These are phyloP conservation scores for Aureobasidium zeae DNA, from an alignment of 2,329 filamentous ascomycete genomes.

Conservation along the genomic window DNA sequence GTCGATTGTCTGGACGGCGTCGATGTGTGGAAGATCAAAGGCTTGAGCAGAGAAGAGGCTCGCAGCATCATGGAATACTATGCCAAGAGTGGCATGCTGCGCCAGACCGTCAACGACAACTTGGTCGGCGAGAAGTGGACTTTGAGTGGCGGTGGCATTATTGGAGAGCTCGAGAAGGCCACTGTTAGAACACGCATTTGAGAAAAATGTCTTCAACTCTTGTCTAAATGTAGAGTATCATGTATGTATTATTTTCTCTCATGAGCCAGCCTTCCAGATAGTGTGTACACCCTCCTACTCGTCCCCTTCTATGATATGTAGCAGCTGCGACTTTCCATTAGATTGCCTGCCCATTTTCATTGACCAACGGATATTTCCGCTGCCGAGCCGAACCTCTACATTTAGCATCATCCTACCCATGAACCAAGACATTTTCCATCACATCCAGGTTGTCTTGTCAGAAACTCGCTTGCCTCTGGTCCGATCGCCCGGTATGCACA, in stretches of 20 bases:
- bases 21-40: conserved; percentile 49
- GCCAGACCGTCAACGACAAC: conserved; percentile 58
- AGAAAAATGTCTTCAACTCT: too few relatives aligned
- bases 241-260: conserved; percentile 10
- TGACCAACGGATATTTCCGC: too few relatives aligned
- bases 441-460: too few relatives aligned
- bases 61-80: conserved; percentile 86
- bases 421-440: too few relatives aligned
- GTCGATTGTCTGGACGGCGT: conserved; percentile 38
- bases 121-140: conserved; percentile 76
- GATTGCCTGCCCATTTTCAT: too few relatives aligned
- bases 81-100: conserved; percentile 72
- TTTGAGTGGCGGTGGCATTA: conserved; percentile 66
- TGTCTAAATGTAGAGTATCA: neutral
- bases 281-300: too few relatives aligned
- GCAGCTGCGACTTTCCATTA: too few relatives aligned
- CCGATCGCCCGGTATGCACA: too few relatives aligned
- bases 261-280: neutral
- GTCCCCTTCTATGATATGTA: too few relatives aligned
- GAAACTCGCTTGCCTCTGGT: too few relatives aligned
- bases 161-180: conserved; percentile 76
- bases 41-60: conserved; percentile 65
- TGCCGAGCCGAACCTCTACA: too few relatives aligned
- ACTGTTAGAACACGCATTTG: conserved; percentile 29
- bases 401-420: too few relatives aligned